These are phyloP conservation scores for Tricholoma flavovirens DNA, from an alignment of 768 basidiomycete genomes.

Conservation along the genomic window DNA sequence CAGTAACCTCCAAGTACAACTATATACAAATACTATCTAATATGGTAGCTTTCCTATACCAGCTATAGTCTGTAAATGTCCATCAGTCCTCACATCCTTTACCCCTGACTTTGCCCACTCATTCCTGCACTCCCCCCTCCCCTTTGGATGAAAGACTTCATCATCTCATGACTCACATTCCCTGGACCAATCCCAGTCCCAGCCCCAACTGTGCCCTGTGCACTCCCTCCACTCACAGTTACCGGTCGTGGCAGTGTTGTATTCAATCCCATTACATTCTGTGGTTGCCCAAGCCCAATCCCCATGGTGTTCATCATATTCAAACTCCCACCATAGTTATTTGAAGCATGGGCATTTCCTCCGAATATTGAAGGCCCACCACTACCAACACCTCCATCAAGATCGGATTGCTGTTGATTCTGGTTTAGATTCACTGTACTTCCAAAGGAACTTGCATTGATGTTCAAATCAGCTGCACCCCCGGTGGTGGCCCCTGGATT, in stretches of 20 bases:
- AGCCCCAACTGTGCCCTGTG: background rate
- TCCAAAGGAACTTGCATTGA: background rate
- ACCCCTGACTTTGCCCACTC: background rate
- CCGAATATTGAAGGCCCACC: background rate
- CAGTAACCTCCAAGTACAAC: too few relatives aligned
- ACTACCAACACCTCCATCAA: background rate
- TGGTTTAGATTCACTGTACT: constrained; percentile 4
- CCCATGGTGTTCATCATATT: constrained; percentile 19
- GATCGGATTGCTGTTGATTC: constrained; percentile 16
- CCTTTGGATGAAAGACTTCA: constrained; percentile 40
- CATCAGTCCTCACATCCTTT: too few relatives aligned
- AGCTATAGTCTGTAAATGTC: too few relatives aligned
- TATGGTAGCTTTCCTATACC: too few relatives aligned
- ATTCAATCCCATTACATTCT: constrained; percentile 15
- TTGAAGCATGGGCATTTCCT: constrained; percentile 8
- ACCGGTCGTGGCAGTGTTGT: constrained; percentile 15
- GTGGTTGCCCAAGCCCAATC: constrained; percentile 15
- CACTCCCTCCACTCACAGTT: constrained; percentile 10
- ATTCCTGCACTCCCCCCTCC: constrained; percentile 12
- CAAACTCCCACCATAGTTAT: constrained; percentile 9
- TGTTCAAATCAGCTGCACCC: background rate
- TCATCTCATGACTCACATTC: constrained; percentile 33
- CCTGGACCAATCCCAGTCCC: constrained; percentile 9
- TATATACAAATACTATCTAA: too few relatives aligned
- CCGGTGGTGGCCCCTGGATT: background rate